These are phyloP conservation scores for Cubamyces lactineus DNA, from an alignment of 768 basidiomycete species.

Conservation along the genomic window DNA sequence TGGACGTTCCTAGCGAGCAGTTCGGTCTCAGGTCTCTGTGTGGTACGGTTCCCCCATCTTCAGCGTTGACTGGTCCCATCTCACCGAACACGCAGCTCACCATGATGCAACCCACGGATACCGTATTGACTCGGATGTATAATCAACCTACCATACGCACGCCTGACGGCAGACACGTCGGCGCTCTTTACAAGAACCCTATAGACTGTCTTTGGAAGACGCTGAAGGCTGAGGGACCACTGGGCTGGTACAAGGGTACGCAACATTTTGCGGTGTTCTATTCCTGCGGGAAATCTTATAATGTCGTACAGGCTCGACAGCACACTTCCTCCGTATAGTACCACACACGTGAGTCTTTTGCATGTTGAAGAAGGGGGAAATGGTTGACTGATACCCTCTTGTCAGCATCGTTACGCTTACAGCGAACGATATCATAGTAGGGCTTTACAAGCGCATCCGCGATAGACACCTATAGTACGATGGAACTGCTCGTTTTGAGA, in stretches of 20 bases:
- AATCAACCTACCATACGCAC: constrained; percentile 84
- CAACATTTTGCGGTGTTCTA: background rate
- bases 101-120: constrained; percentile 95
- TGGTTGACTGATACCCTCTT: background rate
- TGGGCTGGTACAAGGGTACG: constrained; percentile 94
- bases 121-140: constrained; percentile 92
- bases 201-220: constrained; percentile 99
- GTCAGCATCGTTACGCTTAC: constrained; percentile 87
- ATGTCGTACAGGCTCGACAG: constrained; percentile 73
- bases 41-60: constrained; percentile 55
- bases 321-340: constrained; percentile 90
- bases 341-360: constrained; percentile 75
- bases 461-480: constrained; percentile 13
- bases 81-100: constrained; percentile 55
- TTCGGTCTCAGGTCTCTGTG: constrained; percentile 87
- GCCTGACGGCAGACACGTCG: constrained; percentile 72
- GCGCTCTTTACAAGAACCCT: constrained; percentile 85
- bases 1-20: constrained; percentile 91
- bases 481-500: background rate
- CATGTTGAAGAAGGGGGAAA: constrained; percentile 10
- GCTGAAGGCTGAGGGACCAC: constrained; percentile 81
- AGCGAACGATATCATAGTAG: constrained; percentile 77
- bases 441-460: constrained; percentile 55
- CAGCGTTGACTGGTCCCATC: background rate
- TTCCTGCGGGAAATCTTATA: background rate